Evolutionary conservation across 169 alveolate species (phyloP).

Genomic region (Plasmodium vivax): DNA sequence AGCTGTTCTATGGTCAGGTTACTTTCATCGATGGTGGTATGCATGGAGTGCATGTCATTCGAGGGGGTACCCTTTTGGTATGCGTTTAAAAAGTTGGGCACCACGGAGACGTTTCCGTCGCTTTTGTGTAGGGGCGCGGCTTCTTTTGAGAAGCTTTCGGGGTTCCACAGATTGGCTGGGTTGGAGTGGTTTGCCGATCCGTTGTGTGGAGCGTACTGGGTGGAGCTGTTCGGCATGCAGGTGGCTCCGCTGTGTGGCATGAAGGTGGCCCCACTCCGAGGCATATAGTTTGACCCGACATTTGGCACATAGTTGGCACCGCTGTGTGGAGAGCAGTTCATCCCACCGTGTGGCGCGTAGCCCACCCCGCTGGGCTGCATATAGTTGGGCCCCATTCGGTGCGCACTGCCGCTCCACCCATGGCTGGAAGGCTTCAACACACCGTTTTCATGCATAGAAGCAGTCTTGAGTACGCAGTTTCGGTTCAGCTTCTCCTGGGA

Average conservation of each 20-base stretch:
- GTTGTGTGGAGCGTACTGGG: background rate
- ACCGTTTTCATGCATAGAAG: background rate
- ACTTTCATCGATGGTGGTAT: slow-evolving; percentile 9
- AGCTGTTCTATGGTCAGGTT: slow-evolving; percentile 32
- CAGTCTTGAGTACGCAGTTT: slow-evolving; percentile 20
- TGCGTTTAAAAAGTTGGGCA: slow-evolving; percentile 1
- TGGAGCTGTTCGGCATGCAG: background rate
- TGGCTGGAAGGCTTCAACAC: background rate
- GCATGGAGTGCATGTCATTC: background rate
- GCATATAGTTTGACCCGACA: no score
- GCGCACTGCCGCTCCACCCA: background rate
- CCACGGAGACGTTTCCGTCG: background rate
- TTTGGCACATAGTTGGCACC: no score
- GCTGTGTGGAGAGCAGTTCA: no score
- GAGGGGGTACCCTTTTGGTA: slow-evolving; percentile 16
- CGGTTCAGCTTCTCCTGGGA: background rate
- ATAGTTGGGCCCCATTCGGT: background rate
- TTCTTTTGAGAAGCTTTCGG: slow-evolving; percentile 6
- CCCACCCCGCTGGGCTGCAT: background rate
- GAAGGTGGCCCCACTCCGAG: background rate
- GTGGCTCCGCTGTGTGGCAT: background rate
- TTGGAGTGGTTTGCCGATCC: background rate
- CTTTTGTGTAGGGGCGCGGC: slow-evolving; percentile 1
- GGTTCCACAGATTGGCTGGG: background rate
- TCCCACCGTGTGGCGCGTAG: background rate